These are phyloP conservation scores for Geotrichum aggregatum DNA, from an alignment of 1,139 yeast species.

Conservation along the genomic window DNA sequence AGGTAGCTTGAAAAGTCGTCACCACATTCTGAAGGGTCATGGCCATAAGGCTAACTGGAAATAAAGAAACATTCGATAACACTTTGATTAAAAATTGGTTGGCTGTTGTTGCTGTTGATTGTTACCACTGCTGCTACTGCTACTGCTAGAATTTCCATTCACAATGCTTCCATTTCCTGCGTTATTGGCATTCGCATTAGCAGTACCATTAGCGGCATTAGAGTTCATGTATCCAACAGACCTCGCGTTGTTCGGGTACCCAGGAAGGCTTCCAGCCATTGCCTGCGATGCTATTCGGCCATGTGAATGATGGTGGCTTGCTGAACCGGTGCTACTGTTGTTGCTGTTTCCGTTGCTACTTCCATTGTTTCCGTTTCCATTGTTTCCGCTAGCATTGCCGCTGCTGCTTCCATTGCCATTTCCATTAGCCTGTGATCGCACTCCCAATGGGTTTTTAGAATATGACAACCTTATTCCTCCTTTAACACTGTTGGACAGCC, in stretches of 20 bases:
- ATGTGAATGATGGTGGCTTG: background rate
- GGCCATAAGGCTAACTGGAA: no score
- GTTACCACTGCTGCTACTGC: background rate
- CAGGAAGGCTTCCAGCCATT: background rate
- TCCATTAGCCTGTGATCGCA: slow-evolving; percentile 45
- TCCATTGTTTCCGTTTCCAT: background rate
- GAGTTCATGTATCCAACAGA: background rate
- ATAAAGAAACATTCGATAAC: no score
- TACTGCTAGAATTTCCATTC: no score
- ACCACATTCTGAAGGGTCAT: no score
- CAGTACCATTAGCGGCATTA: background rate
- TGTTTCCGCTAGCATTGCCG: slow-evolving; percentile 17
- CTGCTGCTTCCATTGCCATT: slow-evolving; percentile 14
- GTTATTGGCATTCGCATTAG: no score
- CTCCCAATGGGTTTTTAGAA: slow-evolving; percentile 95
- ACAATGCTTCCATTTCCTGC: background rate
- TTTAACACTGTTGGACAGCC: slow-evolving; percentile 62
- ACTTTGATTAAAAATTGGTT: no score
- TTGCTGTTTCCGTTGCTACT: slow-evolving; percentile 18
- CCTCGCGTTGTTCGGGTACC: background rate
- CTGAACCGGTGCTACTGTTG: background rate
- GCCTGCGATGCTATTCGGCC: background rate
- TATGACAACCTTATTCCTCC: slow-evolving; percentile 94
- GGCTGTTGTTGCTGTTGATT: background rate
- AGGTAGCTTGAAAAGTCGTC: no score